These are phyloP conservation scores for Candida glaebosa DNA, from an alignment of 805 yeast genomes.

Conservation along the genomic window DNA sequence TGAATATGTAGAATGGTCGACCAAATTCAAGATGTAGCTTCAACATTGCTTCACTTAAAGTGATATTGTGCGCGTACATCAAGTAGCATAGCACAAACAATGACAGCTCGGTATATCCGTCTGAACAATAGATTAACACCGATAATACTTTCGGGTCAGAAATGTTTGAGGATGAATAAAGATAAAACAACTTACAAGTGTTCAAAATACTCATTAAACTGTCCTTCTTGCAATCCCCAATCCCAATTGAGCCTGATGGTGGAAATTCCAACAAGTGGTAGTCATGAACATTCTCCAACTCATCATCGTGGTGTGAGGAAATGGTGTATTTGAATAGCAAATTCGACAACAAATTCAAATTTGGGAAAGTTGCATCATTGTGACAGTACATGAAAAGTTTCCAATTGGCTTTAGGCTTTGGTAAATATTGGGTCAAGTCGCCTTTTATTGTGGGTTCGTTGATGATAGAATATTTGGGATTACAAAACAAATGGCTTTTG, in stretches of 20 bases:
- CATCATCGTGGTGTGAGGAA: constrained; percentile 19
- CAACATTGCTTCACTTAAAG: constrained; percentile 62
- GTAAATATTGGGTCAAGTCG: constrained; percentile 16
- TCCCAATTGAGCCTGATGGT: constrained; percentile 76
- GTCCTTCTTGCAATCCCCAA: constrained; percentile 64
- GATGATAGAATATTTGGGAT: constrained; percentile 50
- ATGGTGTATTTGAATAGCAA: constrained; percentile 31
- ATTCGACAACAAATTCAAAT: constrained; percentile 32
- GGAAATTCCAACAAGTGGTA: constrained; percentile 58
- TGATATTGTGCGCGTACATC: constrained; percentile 61
- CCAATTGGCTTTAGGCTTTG: constrained; percentile 54
- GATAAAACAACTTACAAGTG: constrained; percentile 63
- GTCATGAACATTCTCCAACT: constrained; percentile 15
- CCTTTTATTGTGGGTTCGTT: constrained; percentile 17
- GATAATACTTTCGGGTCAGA: constrained; percentile 34
- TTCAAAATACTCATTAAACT: constrained; percentile 64
- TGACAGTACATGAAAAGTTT: constrained; percentile 54
- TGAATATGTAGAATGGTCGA: constrained; percentile 82
- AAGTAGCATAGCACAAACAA: constrained; percentile 67
- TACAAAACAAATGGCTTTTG: constrained; percentile 41
- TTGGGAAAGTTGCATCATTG: constrained; percentile 56
- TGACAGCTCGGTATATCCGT: constrained; percentile 91
- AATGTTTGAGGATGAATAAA: constrained; percentile 27
- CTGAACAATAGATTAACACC: constrained; percentile 70
- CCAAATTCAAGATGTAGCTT: constrained; percentile 59